These are phyloP conservation scores for Aureobasidium sp. DNA, from an alignment of 2,329 filamentous ascomycete species.

Conservation along the genomic window DNA sequence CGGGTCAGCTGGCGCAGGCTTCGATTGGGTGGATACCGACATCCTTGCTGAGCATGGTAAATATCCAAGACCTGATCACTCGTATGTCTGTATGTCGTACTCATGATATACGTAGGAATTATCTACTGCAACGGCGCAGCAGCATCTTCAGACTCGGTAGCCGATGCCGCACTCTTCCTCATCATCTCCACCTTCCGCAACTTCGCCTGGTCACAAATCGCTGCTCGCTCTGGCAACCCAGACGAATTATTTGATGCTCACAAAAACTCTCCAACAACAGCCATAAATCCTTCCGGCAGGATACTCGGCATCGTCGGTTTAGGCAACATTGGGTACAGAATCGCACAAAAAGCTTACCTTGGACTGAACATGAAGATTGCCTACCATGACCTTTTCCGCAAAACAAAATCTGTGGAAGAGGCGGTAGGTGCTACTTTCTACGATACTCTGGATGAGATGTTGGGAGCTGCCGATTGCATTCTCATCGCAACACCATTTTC, in stretches of 20 bases:
- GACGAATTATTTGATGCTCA: slow-evolving; percentile 66
- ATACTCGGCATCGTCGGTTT: slow-evolving; percentile 74
- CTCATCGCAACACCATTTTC: slow-evolving; percentile 68
- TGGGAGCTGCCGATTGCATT: slow-evolving; percentile 63
- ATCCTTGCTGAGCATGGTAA: slow-evolving; percentile 59
- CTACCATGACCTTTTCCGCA: slow-evolving; percentile 67
- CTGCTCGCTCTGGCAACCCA: slow-evolving; percentile 54
- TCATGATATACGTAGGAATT: slow-evolving; percentile 49
- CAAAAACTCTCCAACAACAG: slow-evolving; percentile 61
- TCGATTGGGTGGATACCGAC: slow-evolving; percentile 69
- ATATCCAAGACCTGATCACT: too few relatives aligned
- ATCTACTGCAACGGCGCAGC: slow-evolving; percentile 79
- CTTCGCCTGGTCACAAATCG: slow-evolving; percentile 69
- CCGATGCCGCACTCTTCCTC: slow-evolving; percentile 74
- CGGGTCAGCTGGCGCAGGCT: slow-evolving; percentile 68
- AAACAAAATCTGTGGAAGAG: slow-evolving; percentile 49
- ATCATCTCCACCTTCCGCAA: slow-evolving; percentile 76
- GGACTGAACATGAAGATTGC: slow-evolving; percentile 74
- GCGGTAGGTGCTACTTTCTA: slow-evolving; percentile 61
- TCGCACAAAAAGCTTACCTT: slow-evolving; percentile 64
- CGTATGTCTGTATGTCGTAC: too few relatives aligned
- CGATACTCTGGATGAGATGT: slow-evolving; percentile 55
- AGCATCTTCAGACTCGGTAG: slow-evolving; percentile 76
- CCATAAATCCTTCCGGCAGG: slow-evolving; percentile 69
- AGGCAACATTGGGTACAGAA: slow-evolving; percentile 58